A percentile compares a stretch with the other conserved stretches of the same genome.
Conservation (phyloP, 1,284 basidiomycete species). For the Pseudozyma thailandica region DNA sequence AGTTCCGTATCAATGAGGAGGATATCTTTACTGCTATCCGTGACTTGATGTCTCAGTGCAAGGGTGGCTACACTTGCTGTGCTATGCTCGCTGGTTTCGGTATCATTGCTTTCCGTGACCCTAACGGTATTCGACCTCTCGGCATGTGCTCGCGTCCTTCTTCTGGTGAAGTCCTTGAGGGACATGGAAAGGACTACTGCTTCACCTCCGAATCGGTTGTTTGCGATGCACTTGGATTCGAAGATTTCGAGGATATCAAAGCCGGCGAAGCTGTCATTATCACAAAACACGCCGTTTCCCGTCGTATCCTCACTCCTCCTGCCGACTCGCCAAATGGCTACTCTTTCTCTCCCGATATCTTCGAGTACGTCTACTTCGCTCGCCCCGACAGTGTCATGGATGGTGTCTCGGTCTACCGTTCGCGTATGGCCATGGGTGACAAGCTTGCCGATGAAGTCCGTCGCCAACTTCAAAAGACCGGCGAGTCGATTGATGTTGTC, state of each 20-base stretch:
- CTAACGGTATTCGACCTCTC: conserved; percentile 95
- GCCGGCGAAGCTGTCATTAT: conserved; percentile 96
- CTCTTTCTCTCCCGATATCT: conserved; percentile 83
- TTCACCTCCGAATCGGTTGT: conserved; percentile 97
- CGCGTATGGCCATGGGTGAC: conserved; percentile 99
- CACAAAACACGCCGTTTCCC: conserved; percentile 71
- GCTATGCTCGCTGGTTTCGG: conserved; percentile 99
- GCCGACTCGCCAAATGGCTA: conserved; percentile 42
- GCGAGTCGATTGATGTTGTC: conserved; percentile 75
- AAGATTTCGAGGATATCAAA: conserved; percentile 90
- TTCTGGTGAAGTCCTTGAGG: conserved; percentile 32
- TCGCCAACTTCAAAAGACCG: conserved; percentile 76
- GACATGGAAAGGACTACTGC: conserved; percentile 77
- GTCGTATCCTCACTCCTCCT: conserved; percentile 56
- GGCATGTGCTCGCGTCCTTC: conserved; percentile 62
- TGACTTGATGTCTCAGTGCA: conserved; percentile 86
- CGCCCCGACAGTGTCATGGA: conserved; percentile 97
- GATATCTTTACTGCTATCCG: conserved; percentile 96
- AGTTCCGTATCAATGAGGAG: conserved; percentile 99
- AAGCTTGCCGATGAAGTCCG: conserved; percentile 87
- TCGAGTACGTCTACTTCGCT: conserved; percentile 99
- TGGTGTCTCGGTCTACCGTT: conserved; percentile 95
- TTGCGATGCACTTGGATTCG: conserved; percentile 89
- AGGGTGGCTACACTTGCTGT: conserved; percentile 94
- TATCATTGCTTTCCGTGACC: conserved; percentile 97